Percentiles rank a stretch among this genome's conserved stretches.
Conservation (phyloP, 768 basidiomycete species). For the Lactarius hengduanensis region DNA sequence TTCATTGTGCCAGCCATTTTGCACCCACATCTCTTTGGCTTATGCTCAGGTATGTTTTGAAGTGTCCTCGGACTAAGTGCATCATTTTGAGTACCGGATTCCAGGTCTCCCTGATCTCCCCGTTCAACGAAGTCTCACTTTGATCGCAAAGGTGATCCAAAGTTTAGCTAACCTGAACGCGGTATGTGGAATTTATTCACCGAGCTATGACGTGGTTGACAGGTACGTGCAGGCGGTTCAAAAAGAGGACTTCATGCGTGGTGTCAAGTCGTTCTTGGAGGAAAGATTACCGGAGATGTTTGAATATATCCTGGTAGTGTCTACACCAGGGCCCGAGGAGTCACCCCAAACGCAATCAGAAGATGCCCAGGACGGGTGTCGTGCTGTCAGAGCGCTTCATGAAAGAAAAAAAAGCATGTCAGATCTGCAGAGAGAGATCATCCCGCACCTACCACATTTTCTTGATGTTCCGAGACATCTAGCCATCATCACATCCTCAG, state of each 20-base stretch:
- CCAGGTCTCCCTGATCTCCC: constrained; percentile 63
- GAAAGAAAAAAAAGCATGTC: constrained; percentile 57
- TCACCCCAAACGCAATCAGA: constrained; percentile 32
- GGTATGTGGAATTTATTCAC: constrained; percentile 41
- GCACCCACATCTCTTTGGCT: constrained; percentile 81
- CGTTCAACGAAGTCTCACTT: constrained; percentile 76
- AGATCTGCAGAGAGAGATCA: constrained; percentile 62
- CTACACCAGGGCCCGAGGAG: constrained; percentile 45
- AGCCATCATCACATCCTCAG: constrained; percentile 69
- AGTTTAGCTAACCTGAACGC: constrained; percentile 83
- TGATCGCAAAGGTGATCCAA: constrained; percentile 88
- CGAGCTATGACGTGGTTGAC: not conserved
- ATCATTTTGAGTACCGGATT: constrained; percentile 8
- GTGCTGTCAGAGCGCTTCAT: constrained; percentile 54
- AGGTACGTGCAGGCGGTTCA: constrained; percentile 48
- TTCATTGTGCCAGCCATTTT: constrained; percentile 89
- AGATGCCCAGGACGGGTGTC: constrained; percentile 35
- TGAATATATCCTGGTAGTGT: constrained; percentile 75
- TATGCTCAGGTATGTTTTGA: constrained; percentile 59
- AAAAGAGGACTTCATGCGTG: constrained; percentile 81
- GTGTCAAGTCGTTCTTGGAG: constrained; percentile 69
- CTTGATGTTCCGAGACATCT: constrained; percentile 79
- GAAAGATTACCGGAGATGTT: constrained; percentile 67
- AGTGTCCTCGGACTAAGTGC: not conserved
- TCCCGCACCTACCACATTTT: constrained; percentile 69